Conservation (phyloP, 2,329 filamentous ascomycete genomes). For the Aspergillus chevalieri region DNA sequence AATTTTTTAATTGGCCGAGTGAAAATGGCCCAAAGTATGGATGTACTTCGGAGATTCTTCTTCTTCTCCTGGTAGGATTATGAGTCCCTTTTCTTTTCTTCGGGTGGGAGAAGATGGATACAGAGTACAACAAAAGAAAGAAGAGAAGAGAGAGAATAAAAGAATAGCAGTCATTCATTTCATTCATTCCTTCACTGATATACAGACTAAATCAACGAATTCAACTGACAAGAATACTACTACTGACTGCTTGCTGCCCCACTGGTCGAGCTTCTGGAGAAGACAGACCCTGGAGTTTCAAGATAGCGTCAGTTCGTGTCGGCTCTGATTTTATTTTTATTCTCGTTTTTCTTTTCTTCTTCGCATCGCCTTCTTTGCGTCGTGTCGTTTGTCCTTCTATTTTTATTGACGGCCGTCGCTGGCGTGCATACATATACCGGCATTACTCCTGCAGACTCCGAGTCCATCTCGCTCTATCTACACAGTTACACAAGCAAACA, state of each 20-base stretch:
- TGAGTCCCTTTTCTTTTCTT: too few relatives aligned
- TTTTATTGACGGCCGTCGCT: neutral
- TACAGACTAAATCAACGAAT: too few relatives aligned
- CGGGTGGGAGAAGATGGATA: neutral
- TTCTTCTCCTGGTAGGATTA: neutral
- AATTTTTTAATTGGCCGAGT: neutral
- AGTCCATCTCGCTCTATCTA: too few relatives aligned
- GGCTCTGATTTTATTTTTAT: neutral
- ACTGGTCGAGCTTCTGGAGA: conserved; percentile 1
- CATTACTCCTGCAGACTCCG: neutral
- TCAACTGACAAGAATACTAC: neutral
- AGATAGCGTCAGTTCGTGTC: conserved; percentile 1
- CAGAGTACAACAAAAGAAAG: neutral
- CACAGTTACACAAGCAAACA: too few relatives aligned
- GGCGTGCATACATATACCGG: neutral
- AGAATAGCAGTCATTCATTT: neutral
- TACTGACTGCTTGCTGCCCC: neutral
- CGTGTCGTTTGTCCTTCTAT: conserved; percentile 1
- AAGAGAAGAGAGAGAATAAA: neutral
- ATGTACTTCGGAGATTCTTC: conserved; percentile 6
- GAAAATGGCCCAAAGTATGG: conserved; percentile 4
- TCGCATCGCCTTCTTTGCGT: conserved; percentile 2
- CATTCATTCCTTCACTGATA: too few relatives aligned
- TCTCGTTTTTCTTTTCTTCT: neutral
- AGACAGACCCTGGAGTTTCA: conserved; percentile 2